phyloP scores from a whole-genome alignment of 768 basidiomycete species.

The Antrodiella citrinella region DNA sequence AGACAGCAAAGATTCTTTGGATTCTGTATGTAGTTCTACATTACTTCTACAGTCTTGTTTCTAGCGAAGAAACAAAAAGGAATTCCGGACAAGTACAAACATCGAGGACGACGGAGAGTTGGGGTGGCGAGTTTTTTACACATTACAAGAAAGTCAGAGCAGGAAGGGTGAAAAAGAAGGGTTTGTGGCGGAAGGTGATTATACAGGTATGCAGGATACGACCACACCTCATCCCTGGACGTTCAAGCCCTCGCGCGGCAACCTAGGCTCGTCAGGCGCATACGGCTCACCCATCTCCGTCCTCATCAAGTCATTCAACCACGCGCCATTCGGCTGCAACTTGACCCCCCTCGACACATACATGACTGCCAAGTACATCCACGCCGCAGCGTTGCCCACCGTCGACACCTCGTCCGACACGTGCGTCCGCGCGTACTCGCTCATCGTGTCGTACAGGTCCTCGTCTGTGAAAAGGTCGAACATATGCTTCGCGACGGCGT shows the following conservation, averaged over 20 bases:
- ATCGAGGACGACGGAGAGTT: not conserved
- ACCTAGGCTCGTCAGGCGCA: constrained; percentile 53
- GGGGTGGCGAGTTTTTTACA: no score
- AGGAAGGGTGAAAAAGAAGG: not conserved
- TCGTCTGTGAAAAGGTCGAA: constrained; percentile 74
- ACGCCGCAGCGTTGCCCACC: constrained; percentile 66
- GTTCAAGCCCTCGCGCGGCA: constrained; percentile 55
- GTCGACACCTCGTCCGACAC: constrained; percentile 82
- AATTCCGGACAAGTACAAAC: no score
- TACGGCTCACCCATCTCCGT: constrained; percentile 71
- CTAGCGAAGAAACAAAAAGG: no score
- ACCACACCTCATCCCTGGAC: constrained; percentile 39
- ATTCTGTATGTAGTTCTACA: not conserved
- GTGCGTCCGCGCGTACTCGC: constrained; percentile 40
- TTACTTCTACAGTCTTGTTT: not conserved
- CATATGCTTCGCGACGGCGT: constrained; percentile 66
- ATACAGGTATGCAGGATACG: not conserved
- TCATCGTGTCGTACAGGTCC: constrained; percentile 37
- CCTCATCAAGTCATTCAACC: constrained; percentile 77
- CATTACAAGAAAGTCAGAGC: not conserved
- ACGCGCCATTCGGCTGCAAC: constrained; percentile 73
- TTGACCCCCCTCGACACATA: constrained; percentile 62
- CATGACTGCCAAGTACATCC: constrained; percentile 73
- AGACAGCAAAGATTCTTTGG: not conserved
- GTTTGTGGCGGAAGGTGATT: not conserved